A percentile compares a stretch with the other conserved stretches of the same genome.
phyloP scores from a whole-genome alignment of 2,329 filamentous ascomycete species.

The Ascochyta fabae region DNA sequence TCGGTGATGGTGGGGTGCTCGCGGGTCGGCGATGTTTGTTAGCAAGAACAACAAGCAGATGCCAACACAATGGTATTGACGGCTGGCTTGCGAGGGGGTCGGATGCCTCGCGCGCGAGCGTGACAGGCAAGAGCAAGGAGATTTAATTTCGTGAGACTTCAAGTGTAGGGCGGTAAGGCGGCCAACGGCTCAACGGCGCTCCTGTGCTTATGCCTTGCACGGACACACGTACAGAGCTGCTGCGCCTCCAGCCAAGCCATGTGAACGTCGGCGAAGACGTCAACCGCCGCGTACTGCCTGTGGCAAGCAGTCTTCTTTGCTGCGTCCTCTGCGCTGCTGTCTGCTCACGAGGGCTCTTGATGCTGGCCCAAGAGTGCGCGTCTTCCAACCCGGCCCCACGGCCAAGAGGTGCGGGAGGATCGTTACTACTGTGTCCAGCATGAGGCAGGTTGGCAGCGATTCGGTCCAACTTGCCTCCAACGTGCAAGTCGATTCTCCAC shows the following conservation, averaged over 20 bases:
- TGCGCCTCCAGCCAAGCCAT: constrained; percentile 35
- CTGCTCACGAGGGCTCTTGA: constrained; percentile 1
- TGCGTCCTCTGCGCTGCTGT: constrained; percentile 4
- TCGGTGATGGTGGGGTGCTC: background rate
- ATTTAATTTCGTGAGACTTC: constrained; percentile 16
- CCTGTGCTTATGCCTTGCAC: constrained; percentile 14
- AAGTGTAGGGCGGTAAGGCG: constrained; percentile 16
- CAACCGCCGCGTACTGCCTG: constrained; percentile 33
- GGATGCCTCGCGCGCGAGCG: constrained; percentile 1
- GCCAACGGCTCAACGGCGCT: constrained; percentile 10
- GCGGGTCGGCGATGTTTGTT: background rate
- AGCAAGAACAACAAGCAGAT: constrained; percentile 3
- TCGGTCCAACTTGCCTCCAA: background rate
- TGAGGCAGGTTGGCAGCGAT: background rate
- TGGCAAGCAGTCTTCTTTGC: constrained; percentile 13
- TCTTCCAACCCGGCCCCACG: constrained; percentile 4
- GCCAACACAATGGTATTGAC: background rate
- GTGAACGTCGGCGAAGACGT: constrained; percentile 24
- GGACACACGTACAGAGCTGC: constrained; percentile 12
- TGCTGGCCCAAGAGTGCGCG: constrained; percentile 12
- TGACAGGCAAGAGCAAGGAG: constrained; percentile 2
- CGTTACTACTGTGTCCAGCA: constrained; percentile 2
- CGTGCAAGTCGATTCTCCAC: background rate
- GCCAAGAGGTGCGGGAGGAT: background rate
- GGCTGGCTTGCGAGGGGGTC: background rate